Percentiles rank a stretch among this genome's conserved stretches.
phyloP scores from a whole-genome alignment of 2,329 filamentous ascomycete genomes.

The Calonectria pseudoturangicola region DNA sequence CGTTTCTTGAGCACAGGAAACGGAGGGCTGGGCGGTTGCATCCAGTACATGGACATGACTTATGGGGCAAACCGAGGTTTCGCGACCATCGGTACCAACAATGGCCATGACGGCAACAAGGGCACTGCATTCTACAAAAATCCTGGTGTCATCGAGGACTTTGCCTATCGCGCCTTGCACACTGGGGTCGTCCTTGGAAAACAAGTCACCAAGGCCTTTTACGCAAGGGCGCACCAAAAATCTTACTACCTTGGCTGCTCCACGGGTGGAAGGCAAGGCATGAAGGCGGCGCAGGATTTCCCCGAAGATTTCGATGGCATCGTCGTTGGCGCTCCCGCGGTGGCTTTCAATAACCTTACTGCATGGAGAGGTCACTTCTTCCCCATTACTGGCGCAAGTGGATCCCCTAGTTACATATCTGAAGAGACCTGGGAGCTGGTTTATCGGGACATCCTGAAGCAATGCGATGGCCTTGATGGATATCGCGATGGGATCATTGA shows the following conservation, averaged over 20 bases:
- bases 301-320: constrained; percentile 74
- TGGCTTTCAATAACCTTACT: constrained; percentile 67
- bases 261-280: constrained; percentile 75
- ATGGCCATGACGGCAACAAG: constrained; percentile 68
- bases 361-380: constrained; percentile 43
- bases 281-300: constrained; percentile 71
- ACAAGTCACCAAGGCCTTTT: constrained; percentile 68
- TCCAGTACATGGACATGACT: constrained; percentile 67
- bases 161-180: constrained; percentile 63
- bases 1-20: constrained; percentile 69
- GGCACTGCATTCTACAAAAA: constrained; percentile 59
- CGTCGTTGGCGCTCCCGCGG: constrained; percentile 67
- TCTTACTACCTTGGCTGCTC: constrained; percentile 76
- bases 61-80: constrained; percentile 67
- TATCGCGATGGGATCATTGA: constrained; percentile 69
- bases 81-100: constrained; percentile 69
- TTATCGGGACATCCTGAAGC: constrained; percentile 63
- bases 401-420: constrained; percentile 48
- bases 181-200: constrained; percentile 70
- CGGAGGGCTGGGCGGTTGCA: constrained; percentile 69
- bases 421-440: constrained; percentile 62
- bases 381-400: constrained; percentile 1
- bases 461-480: constrained; percentile 71
- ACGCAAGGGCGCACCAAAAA: constrained; percentile 62
- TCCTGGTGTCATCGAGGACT: constrained; percentile 61